phyloP scores from a whole-genome alignment of 1,284 basidiomycete genomes.

The Trichosporon sp. region DNA sequence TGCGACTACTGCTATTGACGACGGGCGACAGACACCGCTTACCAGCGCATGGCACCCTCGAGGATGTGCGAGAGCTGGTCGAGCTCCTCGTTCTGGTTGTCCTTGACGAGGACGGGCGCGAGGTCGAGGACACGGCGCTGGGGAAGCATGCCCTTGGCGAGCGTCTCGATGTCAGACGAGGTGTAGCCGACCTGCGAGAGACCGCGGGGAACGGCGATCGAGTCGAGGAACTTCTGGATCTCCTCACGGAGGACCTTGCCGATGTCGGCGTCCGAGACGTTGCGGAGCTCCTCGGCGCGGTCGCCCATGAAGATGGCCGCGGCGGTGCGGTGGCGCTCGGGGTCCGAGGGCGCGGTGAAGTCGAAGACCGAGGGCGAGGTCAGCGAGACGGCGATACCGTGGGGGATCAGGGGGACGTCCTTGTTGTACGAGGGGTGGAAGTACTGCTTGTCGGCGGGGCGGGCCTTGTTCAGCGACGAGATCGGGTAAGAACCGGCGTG shows the following conservation, averaged over 20 bases:
- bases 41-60: slow-evolving; percentile 42
- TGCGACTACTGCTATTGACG: not conserved
- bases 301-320: slow-evolving; percentile 74
- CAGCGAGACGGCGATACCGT: slow-evolving; percentile 80
- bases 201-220: slow-evolving; percentile 78
- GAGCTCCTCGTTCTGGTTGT: slow-evolving; percentile 70
- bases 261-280: slow-evolving; percentile 75
- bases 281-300: slow-evolving; percentile 63
- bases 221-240: slow-evolving; percentile 84
- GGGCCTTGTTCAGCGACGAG: slow-evolving; percentile 89
- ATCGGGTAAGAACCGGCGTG: slow-evolving; percentile 55
- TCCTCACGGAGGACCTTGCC: slow-evolving; percentile 80
- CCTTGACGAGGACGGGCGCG: slow-evolving; percentile 52
- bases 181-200: slow-evolving; percentile 79
- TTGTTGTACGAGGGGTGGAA: slow-evolving; percentile 72
- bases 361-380: slow-evolving; percentile 87
- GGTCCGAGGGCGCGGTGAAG: slow-evolving; percentile 87
- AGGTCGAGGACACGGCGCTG: slow-evolving; percentile 47
- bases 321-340: slow-evolving; percentile 82
- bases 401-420: slow-evolving; percentile 84
- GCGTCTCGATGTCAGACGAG: slow-evolving; percentile 36
- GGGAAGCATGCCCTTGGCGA: slow-evolving; percentile 46
- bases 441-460: slow-evolving; percentile 72
- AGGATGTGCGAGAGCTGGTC: slow-evolving; percentile 73
- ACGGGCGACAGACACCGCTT: slow-evolving; percentile 10